These are phyloP conservation scores for Auricularia heimuer DNA, from an alignment of 768 basidiomycete genomes.

Conservation along the genomic window DNA sequence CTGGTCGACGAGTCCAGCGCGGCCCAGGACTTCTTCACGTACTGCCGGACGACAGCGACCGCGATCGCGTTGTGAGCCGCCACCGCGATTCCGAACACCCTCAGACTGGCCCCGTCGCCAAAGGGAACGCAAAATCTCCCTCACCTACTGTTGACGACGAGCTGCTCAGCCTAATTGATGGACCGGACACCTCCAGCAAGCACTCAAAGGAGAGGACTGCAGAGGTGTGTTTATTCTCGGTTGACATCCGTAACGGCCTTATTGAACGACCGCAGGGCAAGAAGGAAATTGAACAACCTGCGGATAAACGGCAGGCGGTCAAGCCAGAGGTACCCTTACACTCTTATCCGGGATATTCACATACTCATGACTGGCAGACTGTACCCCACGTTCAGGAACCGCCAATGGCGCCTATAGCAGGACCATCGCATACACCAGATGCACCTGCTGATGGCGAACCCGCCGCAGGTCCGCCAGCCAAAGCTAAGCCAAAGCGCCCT, in stretches of 20 bases:
- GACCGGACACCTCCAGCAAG: constrained; percentile 22
- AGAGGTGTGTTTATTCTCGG: not conserved
- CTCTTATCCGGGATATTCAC: too few species aligned
- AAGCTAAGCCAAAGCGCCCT: not conserved
- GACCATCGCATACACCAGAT: constrained; percentile 12
- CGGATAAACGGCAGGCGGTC: too few species aligned
- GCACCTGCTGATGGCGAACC: constrained; percentile 7
- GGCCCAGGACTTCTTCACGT: constrained; percentile 9
- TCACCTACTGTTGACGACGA: constrained; percentile 47
- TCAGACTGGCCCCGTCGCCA: constrained; percentile 14
- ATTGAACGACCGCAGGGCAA: too few species aligned
- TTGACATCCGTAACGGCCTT: too few species aligned
- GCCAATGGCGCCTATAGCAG: constrained; percentile 10
- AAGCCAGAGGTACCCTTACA: too few species aligned
- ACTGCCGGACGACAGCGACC: constrained; percentile 15
- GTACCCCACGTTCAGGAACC: not conserved
- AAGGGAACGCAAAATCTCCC: constrained; percentile 23
- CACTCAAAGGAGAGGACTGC: not conserved
- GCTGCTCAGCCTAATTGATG: constrained; percentile 60
- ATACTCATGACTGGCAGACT: not conserved
- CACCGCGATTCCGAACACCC: constrained; percentile 17
- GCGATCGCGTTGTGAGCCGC: constrained; percentile 40
- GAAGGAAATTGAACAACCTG: too few species aligned
- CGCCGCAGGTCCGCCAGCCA: constrained; percentile 5
- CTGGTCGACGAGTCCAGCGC: constrained; percentile 15